Conservation (phyloP, 805 yeast species). For the Spathaspora boniae region DNA sequence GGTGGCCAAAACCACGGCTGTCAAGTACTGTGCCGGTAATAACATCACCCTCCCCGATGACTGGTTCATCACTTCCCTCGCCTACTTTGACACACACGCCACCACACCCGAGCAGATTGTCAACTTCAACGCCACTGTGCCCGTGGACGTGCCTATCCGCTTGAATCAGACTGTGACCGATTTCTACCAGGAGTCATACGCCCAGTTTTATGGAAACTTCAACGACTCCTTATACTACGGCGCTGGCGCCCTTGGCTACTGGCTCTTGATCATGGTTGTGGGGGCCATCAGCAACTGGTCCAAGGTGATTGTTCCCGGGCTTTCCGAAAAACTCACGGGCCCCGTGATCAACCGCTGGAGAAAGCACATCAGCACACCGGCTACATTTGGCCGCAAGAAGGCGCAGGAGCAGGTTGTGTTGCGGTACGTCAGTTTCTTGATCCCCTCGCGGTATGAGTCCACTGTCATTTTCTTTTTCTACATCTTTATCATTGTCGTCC, state of each 20-base stretch:
- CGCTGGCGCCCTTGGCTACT: slow-evolving; percentile 43
- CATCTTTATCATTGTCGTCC: slow-evolving; percentile 13
- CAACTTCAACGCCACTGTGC: slow-evolving; percentile 19
- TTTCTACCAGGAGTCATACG: slow-evolving; percentile 13
- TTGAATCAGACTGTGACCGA: slow-evolving; percentile 13
- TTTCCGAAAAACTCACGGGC: slow-evolving; percentile 25
- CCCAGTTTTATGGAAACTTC: slow-evolving; percentile 20
- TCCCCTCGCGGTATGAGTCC: slow-evolving; percentile 36
- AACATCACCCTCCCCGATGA: slow-evolving; percentile 20
- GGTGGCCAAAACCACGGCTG: no score
- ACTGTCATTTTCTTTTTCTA: slow-evolving; percentile 30
- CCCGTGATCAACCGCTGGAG: slow-evolving; percentile 25
- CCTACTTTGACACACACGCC: slow-evolving; percentile 13
- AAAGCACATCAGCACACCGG: slow-evolving; percentile 24
- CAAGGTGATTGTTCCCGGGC: slow-evolving; percentile 34
- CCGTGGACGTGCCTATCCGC: slow-evolving; percentile 24
- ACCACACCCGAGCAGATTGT: slow-evolving; percentile 15
- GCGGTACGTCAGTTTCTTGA: slow-evolving; percentile 11
- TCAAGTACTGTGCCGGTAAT: slow-evolving; percentile 21
- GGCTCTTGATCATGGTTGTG: slow-evolving; percentile 42
- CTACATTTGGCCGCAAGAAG: slow-evolving; percentile 35
- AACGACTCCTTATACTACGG: slow-evolving; percentile 29
- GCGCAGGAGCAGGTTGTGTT: slow-evolving; percentile 10
- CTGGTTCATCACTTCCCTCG: no score
- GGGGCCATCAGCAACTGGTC: slow-evolving; percentile 42